phyloP scores from a whole-genome alignment of 2,329 filamentous ascomycete species.

The Blumeria graminis region DNA sequence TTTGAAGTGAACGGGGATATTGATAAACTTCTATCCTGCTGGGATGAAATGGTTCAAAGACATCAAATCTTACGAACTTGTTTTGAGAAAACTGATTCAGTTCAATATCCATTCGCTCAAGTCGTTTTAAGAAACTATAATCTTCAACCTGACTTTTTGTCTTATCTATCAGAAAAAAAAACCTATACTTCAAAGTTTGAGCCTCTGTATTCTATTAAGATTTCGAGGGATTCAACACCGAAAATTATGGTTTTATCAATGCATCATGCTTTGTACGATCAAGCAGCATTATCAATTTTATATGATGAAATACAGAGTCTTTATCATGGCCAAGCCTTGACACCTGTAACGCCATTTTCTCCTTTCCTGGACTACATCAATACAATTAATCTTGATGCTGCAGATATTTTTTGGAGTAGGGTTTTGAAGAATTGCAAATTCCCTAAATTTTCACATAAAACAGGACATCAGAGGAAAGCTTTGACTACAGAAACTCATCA shows the following conservation, averaged over 20 bases:
- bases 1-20: constrained; percentile 32
- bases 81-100: constrained; percentile 41
- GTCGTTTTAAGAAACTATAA: constrained; percentile 31
- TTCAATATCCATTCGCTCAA: constrained; percentile 42
- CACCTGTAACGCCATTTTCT: constrained; percentile 28
- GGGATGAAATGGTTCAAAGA: constrained; percentile 34
- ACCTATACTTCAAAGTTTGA: constrained; percentile 3
- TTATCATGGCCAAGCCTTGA: constrained; percentile 24
- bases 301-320: constrained; percentile 43
- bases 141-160: constrained; percentile 6
- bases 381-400: constrained; percentile 21
- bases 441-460: not conserved
- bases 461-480: not conserved
- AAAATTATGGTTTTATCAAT: constrained; percentile 12
- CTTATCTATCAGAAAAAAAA: not conserved
- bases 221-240: constrained; percentile 2
- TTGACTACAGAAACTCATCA: constrained; percentile 5
- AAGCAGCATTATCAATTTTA: constrained; percentile 45
- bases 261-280: constrained; percentile 78
- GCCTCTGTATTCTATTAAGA: constrained; percentile 11
- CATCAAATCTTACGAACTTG: constrained; percentile 60
- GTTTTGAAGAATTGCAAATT: constrained; percentile 28
- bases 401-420: constrained; percentile 40
- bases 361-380: constrained; percentile 38
- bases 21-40: constrained; percentile 28